phyloP scores from a whole-genome alignment of 805 yeast genomes.

The Zygoascus tannicola region DNA sequence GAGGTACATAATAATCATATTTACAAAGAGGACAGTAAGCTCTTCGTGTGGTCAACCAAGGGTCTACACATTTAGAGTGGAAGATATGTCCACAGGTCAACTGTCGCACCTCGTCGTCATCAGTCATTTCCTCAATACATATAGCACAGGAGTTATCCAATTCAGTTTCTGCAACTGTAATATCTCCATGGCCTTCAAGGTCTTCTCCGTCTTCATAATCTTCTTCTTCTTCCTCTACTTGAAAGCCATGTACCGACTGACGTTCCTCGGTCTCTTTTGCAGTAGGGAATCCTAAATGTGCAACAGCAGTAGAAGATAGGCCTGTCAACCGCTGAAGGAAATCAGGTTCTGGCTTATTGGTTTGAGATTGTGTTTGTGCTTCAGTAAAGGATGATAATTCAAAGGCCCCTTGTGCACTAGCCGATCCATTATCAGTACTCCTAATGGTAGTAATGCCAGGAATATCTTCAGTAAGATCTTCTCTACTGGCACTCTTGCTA shows the following conservation, averaged over 20 bases:
- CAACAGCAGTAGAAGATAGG: not conserved
- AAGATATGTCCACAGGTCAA: conserved; percentile 75
- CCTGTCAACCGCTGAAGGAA: not conserved
- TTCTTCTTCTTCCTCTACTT: not conserved
- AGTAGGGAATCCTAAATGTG: not conserved
- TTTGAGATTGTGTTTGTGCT: not conserved
- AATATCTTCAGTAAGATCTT: not conserved
- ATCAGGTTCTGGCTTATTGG: not conserved
- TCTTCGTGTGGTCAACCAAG: conserved; percentile 65
- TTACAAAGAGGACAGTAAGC: conserved; percentile 83
- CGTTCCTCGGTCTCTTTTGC: not conserved
- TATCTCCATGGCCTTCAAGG: conserved; percentile 1
- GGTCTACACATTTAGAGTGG: conserved; percentile 72
- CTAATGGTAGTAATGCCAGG: not conserved
- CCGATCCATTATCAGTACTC: not conserved
- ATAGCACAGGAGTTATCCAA: conserved; percentile 60
- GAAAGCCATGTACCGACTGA: too few species aligned
- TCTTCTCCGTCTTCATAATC: conserved; percentile 3
- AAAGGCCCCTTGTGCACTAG: not conserved
- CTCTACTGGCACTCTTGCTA: not conserved
- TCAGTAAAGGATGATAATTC: not conserved
- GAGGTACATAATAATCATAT: conserved; percentile 43
- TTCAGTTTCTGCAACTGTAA: conserved; percentile 13
- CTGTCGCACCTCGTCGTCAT: conserved; percentile 58
- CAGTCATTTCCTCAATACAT: conserved; percentile 57